A percentile compares a stretch with the other conserved stretches of the same genome.
These are phyloP conservation scores for Physocladia obscura DNA, from an alignment of 192 early-diverging fungal species.

Conservation along the genomic window DNA sequence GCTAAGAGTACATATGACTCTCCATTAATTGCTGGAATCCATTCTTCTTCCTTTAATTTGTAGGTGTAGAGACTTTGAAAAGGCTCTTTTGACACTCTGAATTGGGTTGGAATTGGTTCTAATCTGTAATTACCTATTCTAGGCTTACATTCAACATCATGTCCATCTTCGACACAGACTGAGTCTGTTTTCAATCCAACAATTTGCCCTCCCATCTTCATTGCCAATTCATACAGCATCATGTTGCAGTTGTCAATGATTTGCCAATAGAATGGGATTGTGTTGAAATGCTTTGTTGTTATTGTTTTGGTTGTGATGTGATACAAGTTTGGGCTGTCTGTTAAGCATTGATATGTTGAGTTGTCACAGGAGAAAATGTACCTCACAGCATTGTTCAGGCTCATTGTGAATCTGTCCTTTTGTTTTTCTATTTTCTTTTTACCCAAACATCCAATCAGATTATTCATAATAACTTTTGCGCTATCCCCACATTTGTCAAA, in stretches of 20 bases:
- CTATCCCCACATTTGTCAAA: no score
- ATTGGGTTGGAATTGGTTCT: neutral
- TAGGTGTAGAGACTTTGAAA: neutral
- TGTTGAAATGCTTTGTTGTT: neutral
- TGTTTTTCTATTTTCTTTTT: neutral
- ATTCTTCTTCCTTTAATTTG: neutral
- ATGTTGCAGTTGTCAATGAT: neutral
- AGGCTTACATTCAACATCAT: slow-evolving; percentile 1
- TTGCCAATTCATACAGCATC: slow-evolving; percentile 1
- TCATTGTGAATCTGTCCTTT: neutral
- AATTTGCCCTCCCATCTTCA: neutral
- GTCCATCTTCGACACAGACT: neutral
- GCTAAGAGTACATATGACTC: neutral
- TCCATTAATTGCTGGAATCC: neutral
- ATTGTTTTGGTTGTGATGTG: neutral
- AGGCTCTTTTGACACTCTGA: neutral
- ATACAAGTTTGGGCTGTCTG: neutral
- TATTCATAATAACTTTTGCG: no score
- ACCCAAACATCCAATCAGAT: no score
- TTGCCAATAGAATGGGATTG: neutral
- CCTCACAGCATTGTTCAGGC: neutral
- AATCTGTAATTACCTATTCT: neutral
- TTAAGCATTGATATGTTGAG: neutral
- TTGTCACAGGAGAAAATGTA: neutral
- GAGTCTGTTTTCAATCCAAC: neutral